Base-by-base conservation (phyloP, 495 filamentous ascomycete species). In the Acidomyces sp. region DNA sequence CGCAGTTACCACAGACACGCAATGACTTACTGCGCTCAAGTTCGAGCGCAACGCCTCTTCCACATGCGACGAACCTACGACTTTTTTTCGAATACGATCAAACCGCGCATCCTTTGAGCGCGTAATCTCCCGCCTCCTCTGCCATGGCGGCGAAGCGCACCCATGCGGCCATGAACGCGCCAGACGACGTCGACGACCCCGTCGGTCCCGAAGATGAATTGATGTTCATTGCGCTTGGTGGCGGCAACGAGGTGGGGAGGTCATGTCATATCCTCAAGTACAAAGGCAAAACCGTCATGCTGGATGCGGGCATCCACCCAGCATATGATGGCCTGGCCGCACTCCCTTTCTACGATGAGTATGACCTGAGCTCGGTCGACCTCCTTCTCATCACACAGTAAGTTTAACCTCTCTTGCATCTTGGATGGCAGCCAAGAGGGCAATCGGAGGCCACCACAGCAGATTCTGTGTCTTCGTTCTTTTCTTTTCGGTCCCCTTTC, bases 211-310 rank as follows among this genome's bases (percentile, higher is more conserved):
- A 81, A 0, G 90, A 97, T 55, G 84, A 93, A 63, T 70, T 97
- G 37, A 82, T 80, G 61, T 97, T 97, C 55, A 72, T 93, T 36
- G 88, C 84, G 48, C 67, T 97, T 25, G 90, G 90, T 37, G 90
- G 90, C 43, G 88, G 90, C 26, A 96, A 94, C 57, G 90, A 97
- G 61, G 90, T 97, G 40, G 90, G 90, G 38, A 72, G 90, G 41
- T 95, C 90, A 43, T 96, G 90, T 62, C 90, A 97, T 58, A 93
- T 97, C 43, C 75, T 97, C 20, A 84, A 95, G 55, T 97, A 97
- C 71, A 97, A 96, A 56, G 90, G 90, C 15, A 97, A 97, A 56
- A 96, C 90, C 4, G 83, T 97, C 43, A 97, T 97, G 90, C 82
- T 97, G 36, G 90, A 97, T 67, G 90, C 90, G 29, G 90, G 90